These are phyloP conservation scores for cucumber (Cucumis sativus) DNA, from an alignment of 306 rosid genomes.

Conservation along the genomic window DNA sequence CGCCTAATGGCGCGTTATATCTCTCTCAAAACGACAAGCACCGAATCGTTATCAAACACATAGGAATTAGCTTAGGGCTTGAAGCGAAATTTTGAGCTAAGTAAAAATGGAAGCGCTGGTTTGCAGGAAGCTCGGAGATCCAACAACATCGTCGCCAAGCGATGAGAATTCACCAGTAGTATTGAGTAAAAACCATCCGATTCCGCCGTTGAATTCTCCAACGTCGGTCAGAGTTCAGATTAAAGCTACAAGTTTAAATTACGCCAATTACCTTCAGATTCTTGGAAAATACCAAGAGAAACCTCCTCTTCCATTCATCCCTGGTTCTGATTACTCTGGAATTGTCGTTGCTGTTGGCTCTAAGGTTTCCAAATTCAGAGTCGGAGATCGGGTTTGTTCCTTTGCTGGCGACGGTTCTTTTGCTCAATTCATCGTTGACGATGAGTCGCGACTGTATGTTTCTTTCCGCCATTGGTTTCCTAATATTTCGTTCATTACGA, in stretches of 20 bases:
- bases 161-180: slow-evolving; percentile 36
- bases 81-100: not conserved
- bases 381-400: slow-evolving; percentile 74
- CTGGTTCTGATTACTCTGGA: slow-evolving; percentile 85
- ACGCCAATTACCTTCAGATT: slow-evolving; percentile 74
- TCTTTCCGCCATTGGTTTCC: not conserved
- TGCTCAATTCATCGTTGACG: slow-evolving; percentile 65
- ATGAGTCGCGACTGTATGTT: slow-evolving; percentile 50
- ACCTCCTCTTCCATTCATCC: slow-evolving; percentile 56
- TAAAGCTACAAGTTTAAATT: slow-evolving; percentile 91
- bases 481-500: not conserved
- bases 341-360: slow-evolving; percentile 65
- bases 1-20: not conserved
- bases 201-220: slow-evolving; percentile 51
- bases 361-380: slow-evolving; percentile 40
- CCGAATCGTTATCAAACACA: not conserved
- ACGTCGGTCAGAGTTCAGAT: slow-evolving; percentile 64
- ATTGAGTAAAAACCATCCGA: slow-evolving; percentile 33
- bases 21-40: not conserved
- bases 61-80: not conserved
- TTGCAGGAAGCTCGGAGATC: slow-evolving; percentile 81
- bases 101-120: slow-evolving; percentile 63
- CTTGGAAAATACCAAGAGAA: slow-evolving; percentile 74
- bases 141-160: slow-evolving; percentile 19
- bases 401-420: slow-evolving; percentile 50